Evolutionary conservation across 352 stramenopile genomes (phyloP).

Genomic region (Globisporangium spiculum): DNA sequence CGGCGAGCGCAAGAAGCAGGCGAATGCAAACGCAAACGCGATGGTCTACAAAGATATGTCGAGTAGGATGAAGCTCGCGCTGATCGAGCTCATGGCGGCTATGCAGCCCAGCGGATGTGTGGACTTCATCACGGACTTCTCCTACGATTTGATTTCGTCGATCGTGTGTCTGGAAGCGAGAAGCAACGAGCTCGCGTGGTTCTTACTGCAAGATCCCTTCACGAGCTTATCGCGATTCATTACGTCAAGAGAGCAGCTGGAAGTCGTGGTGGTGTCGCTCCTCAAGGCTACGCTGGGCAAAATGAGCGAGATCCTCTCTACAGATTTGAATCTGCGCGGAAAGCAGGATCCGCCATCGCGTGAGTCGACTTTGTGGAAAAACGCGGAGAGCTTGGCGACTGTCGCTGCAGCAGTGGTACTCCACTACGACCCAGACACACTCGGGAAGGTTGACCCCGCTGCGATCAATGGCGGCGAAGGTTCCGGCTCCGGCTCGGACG

Average conservation of each 20-base stretch:
- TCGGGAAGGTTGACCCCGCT: constrained; percentile 52
- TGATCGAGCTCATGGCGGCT: constrained; percentile 66
- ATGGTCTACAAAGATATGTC: constrained; percentile 67
- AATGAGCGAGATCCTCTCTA: constrained; percentile 72
- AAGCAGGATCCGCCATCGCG: constrained; percentile 62
- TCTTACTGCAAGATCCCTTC: constrained; percentile 77
- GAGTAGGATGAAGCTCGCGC: constrained; percentile 62
- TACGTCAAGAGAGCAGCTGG: constrained; percentile 50
- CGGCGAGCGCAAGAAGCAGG: constrained; percentile 67
- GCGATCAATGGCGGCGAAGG: constrained; percentile 12
- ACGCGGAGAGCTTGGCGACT: constrained; percentile 74
- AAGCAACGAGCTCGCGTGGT: constrained; percentile 80
- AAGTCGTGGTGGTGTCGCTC: constrained; percentile 69
- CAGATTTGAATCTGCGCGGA: constrained; percentile 61
- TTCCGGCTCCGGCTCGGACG: constrained; percentile 8
- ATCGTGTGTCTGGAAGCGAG: constrained; percentile 80
- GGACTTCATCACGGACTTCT: constrained; percentile 67
- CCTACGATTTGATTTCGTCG: constrained; percentile 80
- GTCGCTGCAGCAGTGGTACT: constrained; percentile 72
- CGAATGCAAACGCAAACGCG: constrained; percentile 43
- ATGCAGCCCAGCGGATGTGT: constrained; percentile 55
- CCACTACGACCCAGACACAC: constrained; percentile 77
- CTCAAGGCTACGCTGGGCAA: constrained; percentile 74
- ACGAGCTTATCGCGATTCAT: constrained; percentile 69
- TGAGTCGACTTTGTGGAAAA: constrained; percentile 76